phyloP scores from a whole-genome alignment of 805 yeast species.

The Wickerhamiella siamensis region DNA sequence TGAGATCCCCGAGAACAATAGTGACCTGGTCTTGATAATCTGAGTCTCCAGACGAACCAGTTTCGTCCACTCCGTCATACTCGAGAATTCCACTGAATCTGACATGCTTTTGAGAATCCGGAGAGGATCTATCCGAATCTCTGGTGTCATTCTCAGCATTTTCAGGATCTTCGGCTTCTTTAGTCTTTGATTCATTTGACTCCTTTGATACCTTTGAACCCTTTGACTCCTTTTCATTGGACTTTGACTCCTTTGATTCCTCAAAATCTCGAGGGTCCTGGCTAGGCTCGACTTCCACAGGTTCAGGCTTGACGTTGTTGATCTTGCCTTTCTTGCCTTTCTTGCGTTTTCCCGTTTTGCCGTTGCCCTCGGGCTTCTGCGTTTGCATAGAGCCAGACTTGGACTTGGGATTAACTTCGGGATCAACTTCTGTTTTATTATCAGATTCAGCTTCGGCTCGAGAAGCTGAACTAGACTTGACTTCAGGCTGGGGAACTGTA shows the following conservation, averaged over 20 bases:
- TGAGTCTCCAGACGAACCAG: constrained; percentile 12
- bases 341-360: neutral
- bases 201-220: no score
- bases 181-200: neutral
- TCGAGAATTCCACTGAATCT: neutral
- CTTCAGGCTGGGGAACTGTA: neutral
- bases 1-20: constrained; percentile 40
- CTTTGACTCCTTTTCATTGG: neutral
- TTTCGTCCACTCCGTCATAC: constrained; percentile 9
- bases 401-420: neutral
- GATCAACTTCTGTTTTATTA: neutral
- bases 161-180: neutral
- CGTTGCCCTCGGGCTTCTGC: neutral
- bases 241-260: no score
- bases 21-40: constrained; percentile 8
- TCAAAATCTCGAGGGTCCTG: no score
- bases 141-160: constrained; percentile 23
- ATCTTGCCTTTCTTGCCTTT: neutral
- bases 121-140: constrained; percentile 68
- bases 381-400: neutral
- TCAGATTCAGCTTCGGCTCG: no score
- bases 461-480: no score
- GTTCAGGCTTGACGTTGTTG: neutral
- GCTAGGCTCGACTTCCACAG: neutral
- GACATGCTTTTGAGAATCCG: constrained; percentile 64